Evolutionary conservation across 306 rosid genomes (phyloP).

Genomic region (Mucuna pruriens): DNA sequence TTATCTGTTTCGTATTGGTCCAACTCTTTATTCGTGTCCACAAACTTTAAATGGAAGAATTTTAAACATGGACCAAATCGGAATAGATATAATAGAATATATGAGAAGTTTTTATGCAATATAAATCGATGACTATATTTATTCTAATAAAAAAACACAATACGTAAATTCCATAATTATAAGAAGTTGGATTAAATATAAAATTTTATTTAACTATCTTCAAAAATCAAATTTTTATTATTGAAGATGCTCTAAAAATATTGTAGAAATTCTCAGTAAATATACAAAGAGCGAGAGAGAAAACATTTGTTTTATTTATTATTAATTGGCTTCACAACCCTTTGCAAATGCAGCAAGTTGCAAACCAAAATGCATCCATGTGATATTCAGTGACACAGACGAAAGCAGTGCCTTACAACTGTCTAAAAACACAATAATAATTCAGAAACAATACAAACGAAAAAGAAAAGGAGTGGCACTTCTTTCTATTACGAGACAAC

Average conservation of each 20-base stretch:
- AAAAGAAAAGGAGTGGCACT: neutral
- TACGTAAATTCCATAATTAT: neutral
- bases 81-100: neutral
- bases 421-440: slow-evolving; percentile 20
- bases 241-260: neutral
- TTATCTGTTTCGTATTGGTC: neutral
- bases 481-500: neutral
- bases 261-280: neutral
- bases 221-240: neutral
- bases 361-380: slow-evolving; percentile 35
- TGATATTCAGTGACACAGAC: neutral
- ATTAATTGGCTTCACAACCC: slow-evolving; percentile 22
- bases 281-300: neutral
- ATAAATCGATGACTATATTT: neutral
- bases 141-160: neutral
- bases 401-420: slow-evolving; percentile 27
- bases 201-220: neutral
- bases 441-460: slow-evolving; percentile 6
- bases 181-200: neutral
- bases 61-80: neutral
- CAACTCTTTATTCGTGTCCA: neutral
- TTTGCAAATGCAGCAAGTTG: slow-evolving; percentile 32
- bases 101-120: neutral
- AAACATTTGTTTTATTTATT: slow-evolving; percentile 30
- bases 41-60: neutral